Evolutionary conservation across 805 yeast genomes (phyloP).

Genomic region (Blastobotrys peoriensis): DNA sequence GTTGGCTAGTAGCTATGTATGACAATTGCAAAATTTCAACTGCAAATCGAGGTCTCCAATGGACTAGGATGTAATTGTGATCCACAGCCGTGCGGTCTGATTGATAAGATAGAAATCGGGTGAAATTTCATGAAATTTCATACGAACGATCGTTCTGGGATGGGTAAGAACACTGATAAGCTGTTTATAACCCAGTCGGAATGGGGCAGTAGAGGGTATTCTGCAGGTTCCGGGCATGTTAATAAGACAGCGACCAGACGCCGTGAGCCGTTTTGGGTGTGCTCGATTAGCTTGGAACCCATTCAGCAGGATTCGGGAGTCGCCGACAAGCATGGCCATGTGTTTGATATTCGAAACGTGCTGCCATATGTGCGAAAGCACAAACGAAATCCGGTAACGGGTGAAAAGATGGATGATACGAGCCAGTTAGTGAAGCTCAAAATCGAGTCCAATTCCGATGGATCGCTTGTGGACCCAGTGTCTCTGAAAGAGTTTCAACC

Average conservation of each 20-base stretch:
- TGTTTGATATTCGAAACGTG: slow-evolving; percentile 28
- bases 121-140: too few species aligned
- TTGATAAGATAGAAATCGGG: too few species aligned
- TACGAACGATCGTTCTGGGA: too few species aligned
- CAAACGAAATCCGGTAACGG: slow-evolving; percentile 27
- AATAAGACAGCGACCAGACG: slow-evolving; percentile 6
- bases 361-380: slow-evolving; percentile 25
- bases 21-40: too few species aligned
- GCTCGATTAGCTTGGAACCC: slow-evolving; percentile 29
- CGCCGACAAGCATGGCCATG: slow-evolving; percentile 27
- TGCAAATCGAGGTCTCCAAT: too few species aligned
- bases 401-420: slow-evolving; percentile 18
- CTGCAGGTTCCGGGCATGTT: slow-evolving; percentile 24
- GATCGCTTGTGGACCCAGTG: slow-evolving; percentile 30
- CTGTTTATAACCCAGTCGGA: slow-evolving; percentile 32
- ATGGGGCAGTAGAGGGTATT: slow-evolving; percentile 27
- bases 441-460: slow-evolving; percentile 23
- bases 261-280: slow-evolving; percentile 29
- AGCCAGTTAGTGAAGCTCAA: slow-evolving; percentile 22
- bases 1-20: too few species aligned
- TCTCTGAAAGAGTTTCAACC: slow-evolving; percentile 27
- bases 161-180: slow-evolving; percentile 35
- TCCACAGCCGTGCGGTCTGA: too few species aligned
- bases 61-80: too few species aligned
- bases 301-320: slow-evolving; percentile 24